Evolutionary conservation across 805 yeast genomes (phyloP).

Genomic region (Tetrapisispora iriomotensis): DNA sequence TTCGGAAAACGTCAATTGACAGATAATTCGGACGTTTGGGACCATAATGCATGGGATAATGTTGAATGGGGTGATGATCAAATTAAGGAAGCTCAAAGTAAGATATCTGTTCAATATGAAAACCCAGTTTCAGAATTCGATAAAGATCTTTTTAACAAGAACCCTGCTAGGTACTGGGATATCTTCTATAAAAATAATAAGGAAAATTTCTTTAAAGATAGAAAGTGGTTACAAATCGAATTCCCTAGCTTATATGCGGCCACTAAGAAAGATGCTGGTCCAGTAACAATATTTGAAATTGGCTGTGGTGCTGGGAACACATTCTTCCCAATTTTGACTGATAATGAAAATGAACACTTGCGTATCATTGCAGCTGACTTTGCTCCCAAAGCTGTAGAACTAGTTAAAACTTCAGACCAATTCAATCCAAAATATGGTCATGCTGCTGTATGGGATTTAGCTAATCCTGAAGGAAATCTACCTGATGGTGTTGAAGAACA

Average conservation of each 20-base stretch:
- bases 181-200: constrained; percentile 80
- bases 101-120: constrained; percentile 64
- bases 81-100: constrained; percentile 57
- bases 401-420: constrained; percentile 56
- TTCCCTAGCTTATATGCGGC: constrained; percentile 79
- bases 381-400: constrained; percentile 78
- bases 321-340: constrained; percentile 76
- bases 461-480: constrained; percentile 58
- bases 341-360: constrained; percentile 71
- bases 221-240: constrained; percentile 93
- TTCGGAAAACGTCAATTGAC: constrained; percentile 80
- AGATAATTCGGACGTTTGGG: constrained; percentile 74
- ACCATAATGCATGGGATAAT: constrained; percentile 90
- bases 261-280: constrained; percentile 62
- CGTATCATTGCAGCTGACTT: constrained; percentile 81
- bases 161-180: constrained; percentile 95
- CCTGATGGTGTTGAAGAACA: constrained; percentile 79
- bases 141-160: constrained; percentile 62
- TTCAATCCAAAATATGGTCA: constrained; percentile 55
- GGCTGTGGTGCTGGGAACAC: constrained; percentile 99
- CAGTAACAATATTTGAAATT: constrained; percentile 70
- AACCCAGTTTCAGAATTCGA: constrained; percentile 85
- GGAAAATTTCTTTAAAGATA: constrained; percentile 91
- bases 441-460: constrained; percentile 93
- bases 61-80: constrained; percentile 97